Base-by-base conservation (phyloP, 805 yeast genomes). In the Lachancea waltii region DNA sequence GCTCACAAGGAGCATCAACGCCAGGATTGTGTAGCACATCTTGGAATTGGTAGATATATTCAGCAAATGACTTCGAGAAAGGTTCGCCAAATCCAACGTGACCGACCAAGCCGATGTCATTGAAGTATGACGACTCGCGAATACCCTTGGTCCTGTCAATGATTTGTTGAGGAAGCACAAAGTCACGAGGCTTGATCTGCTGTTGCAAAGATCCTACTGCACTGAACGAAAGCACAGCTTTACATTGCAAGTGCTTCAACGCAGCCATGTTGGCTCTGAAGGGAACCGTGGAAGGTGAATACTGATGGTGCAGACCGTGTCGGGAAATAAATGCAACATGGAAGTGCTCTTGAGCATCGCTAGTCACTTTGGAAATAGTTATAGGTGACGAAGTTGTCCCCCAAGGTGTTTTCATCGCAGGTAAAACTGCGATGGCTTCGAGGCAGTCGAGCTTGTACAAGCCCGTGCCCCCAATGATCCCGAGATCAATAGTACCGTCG, bases 31-130 rank as follows among this genome's bases (percentile, higher is more conserved):
- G 70, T 53, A 85, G 67, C 17, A 72, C 70, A 35, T 77, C 79
- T 30, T 70, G 69, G 21, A 72, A 65, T 42, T 82, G 75, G 36
- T 75, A 69, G 40, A 92, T 73, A 42, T 84, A 65, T 37, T 75
- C 65, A 52, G 79, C 80, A 53, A 92, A 72, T 45, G 74, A 74
- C 41, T 74, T 64, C 60, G 90, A 96, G 54, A 92, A 92, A 21
- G 98, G 98, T 58, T 90, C 95, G 40, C 98, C 98, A 61, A 92
- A 92, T 50, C 86, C 87, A 30, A 92, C 97, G 62, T 92, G 98
- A 14, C 95, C 98, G 4, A 92, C 98, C 50, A 92, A 79, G 1
- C 98, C 98, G 43, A 72, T 72, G 53, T 83, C 97, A 42, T 67
- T 67, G 58, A 87, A 90, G 62, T 83, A 87, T 14, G 96, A 83